Base-by-base conservation (phyloP, 108 stramenopile species). In the Fistulifera solaris region DNA sequence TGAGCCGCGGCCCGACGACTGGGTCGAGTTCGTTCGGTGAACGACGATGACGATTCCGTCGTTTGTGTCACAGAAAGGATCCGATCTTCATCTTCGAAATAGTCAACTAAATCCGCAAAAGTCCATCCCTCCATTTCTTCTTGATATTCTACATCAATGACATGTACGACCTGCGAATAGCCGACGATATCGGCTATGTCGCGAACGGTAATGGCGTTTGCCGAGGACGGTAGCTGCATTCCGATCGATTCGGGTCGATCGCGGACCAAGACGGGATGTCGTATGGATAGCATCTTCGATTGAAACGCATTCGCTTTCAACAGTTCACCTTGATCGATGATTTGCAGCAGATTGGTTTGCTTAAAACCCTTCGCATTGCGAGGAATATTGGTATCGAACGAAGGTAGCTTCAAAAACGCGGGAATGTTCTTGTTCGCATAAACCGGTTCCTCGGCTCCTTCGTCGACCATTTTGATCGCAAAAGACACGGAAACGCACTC, bases 241-340 rank as follows among this genome's bases (percentile, higher is more conserved):
- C 79, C 79, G 22, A 80, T 76, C 27, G 72, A 73, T 35, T 62
- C 59, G 8, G 79, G 71, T n/a, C 52, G 73, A 52, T 80, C 79
- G 0, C 23, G 24, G 7, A 80, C 62, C 22, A 70, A 51, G 4
- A 80, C 73, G 12, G 79, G 79, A 18, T 48, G 54, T 1, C 52
- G 41, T 25, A 71, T 18, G 0, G 61, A 54, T 40, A 72, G 35
- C 2, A 47, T 60, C 31, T 35, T 35, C 8, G 31, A 35, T 35
- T 35, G 3, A 15, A 73, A 40, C 8, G 21, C 17, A 12, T 50
- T 0, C 14, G 63, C 52, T 0, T 59, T 68, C n/a, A 73, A 52
- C 0, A 27, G n/a, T 5, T 27, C 26, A 12, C 72, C 72, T 51
- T 73, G 46, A 8, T 25, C 39, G 26, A 73, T 42, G 11, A 73